phyloP scores from a whole-genome alignment of 2,329 filamentous ascomycete genomes.

The Oidium heveae region DNA sequence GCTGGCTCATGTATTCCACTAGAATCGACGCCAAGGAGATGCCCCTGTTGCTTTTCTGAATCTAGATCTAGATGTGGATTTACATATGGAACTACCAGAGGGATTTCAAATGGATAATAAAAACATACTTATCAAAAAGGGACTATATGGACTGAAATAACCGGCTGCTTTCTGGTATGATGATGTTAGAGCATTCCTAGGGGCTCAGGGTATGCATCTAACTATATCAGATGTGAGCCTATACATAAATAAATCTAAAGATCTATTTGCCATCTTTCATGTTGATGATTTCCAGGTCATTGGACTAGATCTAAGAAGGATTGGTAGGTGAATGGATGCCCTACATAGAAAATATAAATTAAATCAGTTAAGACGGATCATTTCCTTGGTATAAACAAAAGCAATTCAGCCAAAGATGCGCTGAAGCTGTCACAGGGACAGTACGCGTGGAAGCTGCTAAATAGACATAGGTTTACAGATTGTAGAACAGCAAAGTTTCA shows the following conservation, averaged over 20 bases:
- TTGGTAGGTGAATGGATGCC: no score
- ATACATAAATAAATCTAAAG: no score
- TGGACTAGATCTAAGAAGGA: no score
- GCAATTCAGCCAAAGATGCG: no score
- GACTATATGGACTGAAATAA: background rate
- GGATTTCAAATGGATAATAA: background rate
- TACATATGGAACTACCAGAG: background rate
- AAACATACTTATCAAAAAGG: no score
- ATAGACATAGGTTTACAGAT: background rate
- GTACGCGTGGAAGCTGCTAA: background rate
- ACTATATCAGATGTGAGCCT: background rate
- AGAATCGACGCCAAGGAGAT: no score
- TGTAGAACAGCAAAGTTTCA: background rate
- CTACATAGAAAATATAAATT: background rate
- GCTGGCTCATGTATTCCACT: no score
- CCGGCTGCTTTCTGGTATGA: background rate
- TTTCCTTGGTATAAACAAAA: no score
- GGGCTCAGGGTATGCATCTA: background rate
- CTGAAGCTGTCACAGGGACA: no score
- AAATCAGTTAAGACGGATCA: no score
- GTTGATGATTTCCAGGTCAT: background rate
- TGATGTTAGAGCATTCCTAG: background rate
- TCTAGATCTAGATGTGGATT: background rate
- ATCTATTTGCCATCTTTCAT: background rate
- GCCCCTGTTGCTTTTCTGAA: no score